phyloP scores from a whole-genome alignment of 495 filamentous ascomycete species.

The Annulohypoxylon stygium region DNA sequence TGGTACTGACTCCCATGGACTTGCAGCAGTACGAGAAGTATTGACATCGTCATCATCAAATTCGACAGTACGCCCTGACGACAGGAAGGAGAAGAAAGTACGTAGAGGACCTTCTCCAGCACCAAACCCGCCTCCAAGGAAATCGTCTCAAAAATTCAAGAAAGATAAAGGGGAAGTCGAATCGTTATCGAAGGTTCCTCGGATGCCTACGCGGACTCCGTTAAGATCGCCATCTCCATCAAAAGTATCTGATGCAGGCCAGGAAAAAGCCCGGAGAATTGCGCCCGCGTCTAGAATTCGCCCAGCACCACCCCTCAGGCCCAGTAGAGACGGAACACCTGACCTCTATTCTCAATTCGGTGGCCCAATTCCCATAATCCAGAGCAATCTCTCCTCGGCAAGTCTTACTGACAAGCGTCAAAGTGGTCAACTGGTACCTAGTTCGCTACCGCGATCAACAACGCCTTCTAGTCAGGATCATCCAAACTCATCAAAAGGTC shows the following conservation, averaged over 20 bases:
- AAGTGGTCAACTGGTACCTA: slow-evolving; percentile 55
- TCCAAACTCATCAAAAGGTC: slow-evolving; percentile 45
- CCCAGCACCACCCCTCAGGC: slow-evolving; percentile 67
- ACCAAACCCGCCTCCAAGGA: slow-evolving; percentile 72
- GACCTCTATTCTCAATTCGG: slow-evolving; percentile 69
- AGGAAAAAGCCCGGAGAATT: slow-evolving; percentile 43
- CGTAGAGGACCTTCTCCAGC: slow-evolving; percentile 62
- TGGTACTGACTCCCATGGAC: slow-evolving; percentile 65
- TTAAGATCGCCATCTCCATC: slow-evolving; percentile 51
- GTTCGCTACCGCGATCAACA: slow-evolving; percentile 48
- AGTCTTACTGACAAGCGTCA: slow-evolving; percentile 60
- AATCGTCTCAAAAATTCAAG: slow-evolving; percentile 70
- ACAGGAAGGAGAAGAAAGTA: slow-evolving; percentile 60
- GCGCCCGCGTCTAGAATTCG: slow-evolving; percentile 51
- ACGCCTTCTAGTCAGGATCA: slow-evolving; percentile 48
- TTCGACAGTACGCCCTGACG: slow-evolving; percentile 66
- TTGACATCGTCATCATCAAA: slow-evolving; percentile 72
- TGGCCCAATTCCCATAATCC: slow-evolving; percentile 76
- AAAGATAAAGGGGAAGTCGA: slow-evolving; percentile 55
- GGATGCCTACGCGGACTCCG: slow-evolving; percentile 47
- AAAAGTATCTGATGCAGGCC: slow-evolving; percentile 43
- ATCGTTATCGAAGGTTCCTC: slow-evolving; percentile 50
- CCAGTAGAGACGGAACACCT: slow-evolving; percentile 84
- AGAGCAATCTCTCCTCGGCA: slow-evolving; percentile 76
- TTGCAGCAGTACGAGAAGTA: slow-evolving; percentile 74